These are phyloP conservation scores for Cladosporium oxysporum DNA, from an alignment of 2,329 filamentous ascomycete species.

Conservation along the genomic window DNA sequence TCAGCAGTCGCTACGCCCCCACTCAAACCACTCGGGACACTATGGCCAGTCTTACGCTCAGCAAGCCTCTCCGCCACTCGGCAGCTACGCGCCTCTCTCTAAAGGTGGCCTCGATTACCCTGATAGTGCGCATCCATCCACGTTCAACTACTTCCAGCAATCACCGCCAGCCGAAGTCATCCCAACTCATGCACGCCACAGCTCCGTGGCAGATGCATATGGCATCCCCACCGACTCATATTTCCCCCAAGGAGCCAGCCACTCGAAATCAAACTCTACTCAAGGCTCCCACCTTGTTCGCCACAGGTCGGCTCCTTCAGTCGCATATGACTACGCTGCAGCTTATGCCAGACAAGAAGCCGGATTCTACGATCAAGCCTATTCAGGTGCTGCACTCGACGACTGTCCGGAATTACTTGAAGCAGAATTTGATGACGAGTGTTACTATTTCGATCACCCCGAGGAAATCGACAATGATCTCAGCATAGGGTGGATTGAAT, in stretches of 20 bases:
- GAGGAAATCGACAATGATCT: slow-evolving; percentile 47
- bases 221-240: background rate
- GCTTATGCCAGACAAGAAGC: slow-evolving; percentile 12
- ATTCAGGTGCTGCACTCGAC: slow-evolving; percentile 1
- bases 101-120: background rate
- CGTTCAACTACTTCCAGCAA: slow-evolving; percentile 12
- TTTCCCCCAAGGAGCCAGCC: slow-evolving; percentile 7
- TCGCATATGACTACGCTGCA: slow-evolving; percentile 13
- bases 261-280: slow-evolving; percentile 4
- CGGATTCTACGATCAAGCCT: background rate
- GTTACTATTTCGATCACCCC: slow-evolving; percentile 46
- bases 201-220: slow-evolving; percentile 1
- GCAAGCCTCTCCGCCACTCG: slow-evolving; percentile 7
- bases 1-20: slow-evolving; percentile 15
- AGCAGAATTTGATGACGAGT: slow-evolving; percentile 46
- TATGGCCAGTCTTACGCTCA: slow-evolving; percentile 18
- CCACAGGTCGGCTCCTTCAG: slow-evolving; percentile 26
- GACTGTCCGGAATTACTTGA: slow-evolving; percentile 36
- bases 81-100: background rate
- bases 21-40: slow-evolving; percentile 1
- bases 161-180: slow-evolving; percentile 12
- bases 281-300: slow-evolving; percentile 10
- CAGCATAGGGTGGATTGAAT: slow-evolving; percentile 48
- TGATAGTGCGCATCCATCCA: background rate
- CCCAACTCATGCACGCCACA: background rate